These are phyloP conservation scores for Umbelopsis ramanniana DNA, from an alignment of 192 early-diverging fungal genomes.

Conservation along the genomic window DNA sequence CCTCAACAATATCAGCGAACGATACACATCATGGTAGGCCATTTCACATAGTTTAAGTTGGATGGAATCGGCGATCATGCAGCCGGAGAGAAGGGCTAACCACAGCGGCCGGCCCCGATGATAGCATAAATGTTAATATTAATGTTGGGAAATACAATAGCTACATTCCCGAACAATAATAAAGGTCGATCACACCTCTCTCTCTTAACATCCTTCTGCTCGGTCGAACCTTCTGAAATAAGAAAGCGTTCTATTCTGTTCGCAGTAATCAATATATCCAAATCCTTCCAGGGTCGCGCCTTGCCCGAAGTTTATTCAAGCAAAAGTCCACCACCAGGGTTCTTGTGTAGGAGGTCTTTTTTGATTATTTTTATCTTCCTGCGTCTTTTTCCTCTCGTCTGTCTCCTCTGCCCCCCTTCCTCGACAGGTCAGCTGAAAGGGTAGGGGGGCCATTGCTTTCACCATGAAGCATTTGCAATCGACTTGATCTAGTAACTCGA, in stretches of 20 bases:
- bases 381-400: neutral
- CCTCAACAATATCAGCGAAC: neutral
- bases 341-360: conserved; percentile 1
- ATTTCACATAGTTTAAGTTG: too few relatives aligned
- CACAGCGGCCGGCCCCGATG: too few relatives aligned
- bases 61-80: too few relatives aligned
- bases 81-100: too few relatives aligned
- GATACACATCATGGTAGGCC: neutral
- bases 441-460: neutral
- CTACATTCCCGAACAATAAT: too few relatives aligned
- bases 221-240: neutral
- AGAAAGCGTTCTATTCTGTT: neutral
- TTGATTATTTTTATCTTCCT: neutral
- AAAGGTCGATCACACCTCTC: too few relatives aligned
- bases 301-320: neutral
- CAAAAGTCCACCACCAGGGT: neutral
- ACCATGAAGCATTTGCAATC: too few relatives aligned
- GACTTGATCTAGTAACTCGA: too few relatives aligned
- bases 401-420: neutral
- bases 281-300: neutral
- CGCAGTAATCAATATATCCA: conserved; percentile 4
- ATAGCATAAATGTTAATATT: too few relatives aligned
- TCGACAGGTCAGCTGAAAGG: neutral
- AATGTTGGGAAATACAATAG: too few relatives aligned
- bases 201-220: too few relatives aligned